Evolutionary conservation across 2,329 filamentous ascomycete genomes (phyloP).

Genomic region (Aspergillus sp.): DNA sequence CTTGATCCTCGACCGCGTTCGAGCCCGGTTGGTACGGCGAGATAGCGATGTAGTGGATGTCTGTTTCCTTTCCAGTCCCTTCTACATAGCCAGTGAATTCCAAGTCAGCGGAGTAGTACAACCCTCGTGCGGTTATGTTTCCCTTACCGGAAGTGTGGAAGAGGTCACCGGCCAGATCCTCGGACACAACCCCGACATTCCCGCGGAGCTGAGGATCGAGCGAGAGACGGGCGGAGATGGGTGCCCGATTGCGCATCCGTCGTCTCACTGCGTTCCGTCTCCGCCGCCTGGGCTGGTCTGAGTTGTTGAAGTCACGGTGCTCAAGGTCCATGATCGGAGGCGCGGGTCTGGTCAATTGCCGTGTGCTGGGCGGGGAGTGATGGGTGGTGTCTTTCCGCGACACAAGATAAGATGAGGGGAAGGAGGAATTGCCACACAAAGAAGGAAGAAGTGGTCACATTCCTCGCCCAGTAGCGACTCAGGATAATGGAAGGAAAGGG

Average conservation of each 20-base stretch:
- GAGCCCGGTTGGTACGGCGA: constrained; percentile 48
- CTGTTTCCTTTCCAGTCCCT: constrained; percentile 30
- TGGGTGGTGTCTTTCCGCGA: neutral
- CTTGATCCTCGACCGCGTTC: constrained; percentile 57
- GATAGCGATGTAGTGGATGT: constrained; percentile 49
- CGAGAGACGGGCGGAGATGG: constrained; percentile 76
- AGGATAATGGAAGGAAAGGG: constrained; percentile 1
- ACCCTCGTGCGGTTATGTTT: neutral
- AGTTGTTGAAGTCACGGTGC: constrained; percentile 37
- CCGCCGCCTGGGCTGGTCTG: constrained; percentile 54
- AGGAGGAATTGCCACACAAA: constrained; percentile 5
- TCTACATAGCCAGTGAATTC: neutral
- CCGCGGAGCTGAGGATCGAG: constrained; percentile 84
- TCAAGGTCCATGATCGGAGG: constrained; percentile 47
- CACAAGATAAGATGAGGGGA: neutral
- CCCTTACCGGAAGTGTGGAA: constrained; percentile 62
- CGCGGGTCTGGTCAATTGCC: constrained; percentile 21
- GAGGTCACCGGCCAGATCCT: constrained; percentile 80
- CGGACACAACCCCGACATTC: constrained; percentile 81
- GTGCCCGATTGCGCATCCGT: constrained; percentile 62
- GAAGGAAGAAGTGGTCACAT: neutral
- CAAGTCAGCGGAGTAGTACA: neutral
- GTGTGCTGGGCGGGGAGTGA: constrained; percentile 20
- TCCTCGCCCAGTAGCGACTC: neutral
- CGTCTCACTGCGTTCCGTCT: constrained; percentile 50